Conservation (phyloP, 495 filamentous ascomycete species). For the Penicillium tannophilum region DNA sequence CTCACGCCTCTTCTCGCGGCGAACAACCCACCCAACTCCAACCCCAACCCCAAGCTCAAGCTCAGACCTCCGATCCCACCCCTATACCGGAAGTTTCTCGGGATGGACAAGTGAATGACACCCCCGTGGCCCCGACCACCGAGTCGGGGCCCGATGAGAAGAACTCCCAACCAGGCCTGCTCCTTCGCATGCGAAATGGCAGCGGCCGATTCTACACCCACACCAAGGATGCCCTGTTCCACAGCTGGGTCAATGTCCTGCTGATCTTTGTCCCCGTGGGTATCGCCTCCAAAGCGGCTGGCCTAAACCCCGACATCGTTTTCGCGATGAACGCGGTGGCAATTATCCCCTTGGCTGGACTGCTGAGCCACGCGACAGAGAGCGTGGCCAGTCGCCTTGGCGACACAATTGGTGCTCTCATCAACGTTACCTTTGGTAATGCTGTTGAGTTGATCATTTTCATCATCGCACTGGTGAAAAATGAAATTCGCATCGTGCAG, state of each 20-base stretch:
- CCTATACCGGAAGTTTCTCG: conserved; percentile 13
- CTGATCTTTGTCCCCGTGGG: conserved; percentile 80
- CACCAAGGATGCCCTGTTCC: conserved; percentile 42
- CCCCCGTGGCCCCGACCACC: conserved; percentile 19
- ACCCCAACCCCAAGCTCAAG: conserved; percentile 14
- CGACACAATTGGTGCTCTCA: conserved; percentile 76
- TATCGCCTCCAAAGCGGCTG: conserved; percentile 62
- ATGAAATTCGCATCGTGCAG: conserved; percentile 88
- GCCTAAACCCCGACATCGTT: conserved; percentile 51
- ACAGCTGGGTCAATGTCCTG: conserved; percentile 78
- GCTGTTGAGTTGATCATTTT: conserved; percentile 90
- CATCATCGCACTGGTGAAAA: conserved; percentile 45
- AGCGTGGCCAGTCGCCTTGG: conserved; percentile 74
- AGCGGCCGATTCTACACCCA: conserved; percentile 38
- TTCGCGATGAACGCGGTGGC: conserved; percentile 84
- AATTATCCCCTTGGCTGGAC: conserved; percentile 79
- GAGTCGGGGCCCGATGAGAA: conserved; percentile 27
- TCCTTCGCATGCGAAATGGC: conserved; percentile 39
- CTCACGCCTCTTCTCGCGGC: conserved; percentile 42
- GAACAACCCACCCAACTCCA: conserved; percentile 7
- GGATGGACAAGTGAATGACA: conserved; percentile 43
- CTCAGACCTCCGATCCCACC: not conserved
- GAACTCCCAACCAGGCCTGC: conserved; percentile 29
- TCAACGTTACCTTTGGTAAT: conserved; percentile 89
- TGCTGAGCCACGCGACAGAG: conserved; percentile 82